These are phyloP conservation scores for Sphagnum fallax DNA, from an alignment of 228 moss, liverwort and hornwort genomes.

Conservation along the genomic window DNA sequence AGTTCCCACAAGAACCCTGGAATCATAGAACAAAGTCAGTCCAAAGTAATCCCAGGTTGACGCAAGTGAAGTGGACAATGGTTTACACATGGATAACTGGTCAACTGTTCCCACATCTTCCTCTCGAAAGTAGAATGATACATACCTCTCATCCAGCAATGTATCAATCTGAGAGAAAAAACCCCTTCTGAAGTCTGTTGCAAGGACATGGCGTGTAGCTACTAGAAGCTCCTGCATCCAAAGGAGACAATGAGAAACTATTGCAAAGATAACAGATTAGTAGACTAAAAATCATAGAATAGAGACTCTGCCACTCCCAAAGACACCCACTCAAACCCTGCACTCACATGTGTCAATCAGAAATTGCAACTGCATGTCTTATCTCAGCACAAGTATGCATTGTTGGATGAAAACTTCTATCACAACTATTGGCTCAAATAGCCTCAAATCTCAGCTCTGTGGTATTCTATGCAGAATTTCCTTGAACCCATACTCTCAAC, in stretches of 20 bases:
- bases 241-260: not conserved
- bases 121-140: not conserved
- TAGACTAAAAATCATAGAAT: not conserved
- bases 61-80: too few species aligned
- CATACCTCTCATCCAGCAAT: slow-evolving; percentile 90
- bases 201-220: slow-evolving; percentile 96
- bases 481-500: too few species aligned
- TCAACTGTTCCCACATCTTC: too few species aligned
- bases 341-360: too few species aligned
- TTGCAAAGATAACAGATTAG: not conserved
- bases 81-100: too few species aligned
- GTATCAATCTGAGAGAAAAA: slow-evolving; percentile 99
- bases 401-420: too few species aligned
- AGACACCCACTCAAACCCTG: not conserved
- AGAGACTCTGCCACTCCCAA: not conserved
- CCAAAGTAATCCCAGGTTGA: too few species aligned
- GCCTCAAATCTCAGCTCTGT: too few species aligned
- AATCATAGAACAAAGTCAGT: not conserved
- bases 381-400: too few species aligned
- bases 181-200: slow-evolving; percentile 92
- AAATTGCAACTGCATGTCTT: not conserved
- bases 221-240: slow-evolving; percentile 81
- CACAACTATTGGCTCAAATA: too few species aligned
- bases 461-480: too few species aligned
- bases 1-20: slow-evolving; percentile 97